Base-by-base conservation (phyloP, 2,329 filamentous ascomycete species). In the Colletotrichum graminicola region DNA sequence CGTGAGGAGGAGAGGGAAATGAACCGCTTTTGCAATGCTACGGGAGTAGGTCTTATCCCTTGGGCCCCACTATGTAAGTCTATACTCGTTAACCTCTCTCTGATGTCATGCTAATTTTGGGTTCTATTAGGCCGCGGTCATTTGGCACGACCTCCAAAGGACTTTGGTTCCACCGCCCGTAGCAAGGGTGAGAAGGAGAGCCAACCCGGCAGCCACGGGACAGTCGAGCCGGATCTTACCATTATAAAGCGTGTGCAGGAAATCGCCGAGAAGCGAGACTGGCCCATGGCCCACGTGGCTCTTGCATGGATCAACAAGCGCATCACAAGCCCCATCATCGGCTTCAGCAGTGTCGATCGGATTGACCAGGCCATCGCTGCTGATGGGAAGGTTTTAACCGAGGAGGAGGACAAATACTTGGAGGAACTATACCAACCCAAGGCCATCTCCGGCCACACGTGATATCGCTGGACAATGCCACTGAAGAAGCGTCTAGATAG, bases 231-330 rank as follows among this genome's bases (percentile, higher is more conserved):
- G 23, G 80, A 81, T 54, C 39, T 79, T 51, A 77, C 70, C 18
- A 78, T 82, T 56, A 75, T 82, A 54, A 73, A 79, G 72, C 65
- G 79, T 10, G 76, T 82, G 2, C 84, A 90, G 78, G 86, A 91
- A 77, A 74, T 91, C 18, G 88, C 90, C 0, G 82, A 84, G 73
- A 88, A 89, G 79, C 85, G 85, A 74, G 85, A 82, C 0, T 85
- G 87, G 77, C 88, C 84, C 73, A 92, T 93, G 86, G 87, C 88
- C 55, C 87, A 91, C 67, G 87, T 93, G 26, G 86, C 89, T 1
- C 83, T 91, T 66, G 90, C 89, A 3, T 93, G 91, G 91, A 85
- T 86, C 67, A 81, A 88, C 74, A 83, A 85, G 73, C 82, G 85
- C 55, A 84, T 86, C 7, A 79, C 84, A 32, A 88, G 84, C 74